Conservation (phyloP, 2,329 filamentous ascomycete genomes). For the Pseudocercospora vitis region DNA sequence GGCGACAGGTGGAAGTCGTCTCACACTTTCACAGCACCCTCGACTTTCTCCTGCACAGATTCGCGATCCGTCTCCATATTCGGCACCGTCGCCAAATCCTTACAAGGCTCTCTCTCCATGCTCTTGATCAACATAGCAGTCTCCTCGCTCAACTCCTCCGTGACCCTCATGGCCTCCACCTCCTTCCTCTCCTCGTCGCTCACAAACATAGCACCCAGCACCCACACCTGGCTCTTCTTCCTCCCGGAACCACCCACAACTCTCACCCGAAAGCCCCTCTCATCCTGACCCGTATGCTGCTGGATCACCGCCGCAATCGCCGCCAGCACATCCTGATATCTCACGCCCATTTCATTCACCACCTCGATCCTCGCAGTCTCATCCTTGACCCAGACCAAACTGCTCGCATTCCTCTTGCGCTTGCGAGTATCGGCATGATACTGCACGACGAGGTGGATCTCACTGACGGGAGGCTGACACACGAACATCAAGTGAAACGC, state of each 20-base stretch:
- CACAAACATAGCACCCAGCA: conserved; percentile 22
- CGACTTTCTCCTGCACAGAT: neutral
- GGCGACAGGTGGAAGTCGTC: no score
- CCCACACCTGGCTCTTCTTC: conserved; percentile 10
- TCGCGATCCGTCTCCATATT: no score
- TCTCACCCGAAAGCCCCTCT: neutral
- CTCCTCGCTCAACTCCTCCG: neutral
- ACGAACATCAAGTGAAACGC: conserved; percentile 21
- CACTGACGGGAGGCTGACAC: conserved; percentile 14
- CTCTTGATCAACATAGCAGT: neutral
- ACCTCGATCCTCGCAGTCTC: conserved; percentile 6
- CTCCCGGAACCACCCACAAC: neutral
- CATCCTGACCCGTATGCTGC: neutral
- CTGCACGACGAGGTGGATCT: conserved; percentile 4
- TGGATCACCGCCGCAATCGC: neutral
- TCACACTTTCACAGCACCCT: neutral
- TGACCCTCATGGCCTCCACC: conserved; percentile 7
- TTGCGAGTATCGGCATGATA: conserved; percentile 5
- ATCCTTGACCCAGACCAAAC: neutral
- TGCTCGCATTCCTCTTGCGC: neutral
- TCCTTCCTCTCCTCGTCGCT: conserved; percentile 11
- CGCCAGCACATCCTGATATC: conserved; percentile 9
- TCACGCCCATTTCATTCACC: conserved; percentile 5
- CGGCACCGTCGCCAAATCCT: neutral
- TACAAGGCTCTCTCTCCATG: neutral